Conservation (phyloP, 2,329 filamentous ascomycete species). For the Colletotrichum abscissum region DNA sequence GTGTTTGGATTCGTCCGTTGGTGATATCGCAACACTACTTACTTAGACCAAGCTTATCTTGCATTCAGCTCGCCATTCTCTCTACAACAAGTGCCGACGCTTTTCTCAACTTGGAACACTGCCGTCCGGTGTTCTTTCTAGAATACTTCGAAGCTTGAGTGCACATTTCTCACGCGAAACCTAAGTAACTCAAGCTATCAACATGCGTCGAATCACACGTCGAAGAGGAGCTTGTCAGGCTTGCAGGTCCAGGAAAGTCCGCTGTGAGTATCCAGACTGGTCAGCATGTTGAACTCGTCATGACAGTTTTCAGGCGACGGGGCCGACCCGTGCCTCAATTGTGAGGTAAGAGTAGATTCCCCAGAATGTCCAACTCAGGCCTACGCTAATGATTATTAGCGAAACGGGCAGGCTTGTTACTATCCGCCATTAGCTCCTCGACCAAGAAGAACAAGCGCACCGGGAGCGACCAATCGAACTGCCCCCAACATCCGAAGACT, state of each 20-base stretch:
- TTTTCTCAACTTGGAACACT: background rate
- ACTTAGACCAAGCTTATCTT: slow-evolving; percentile 14
- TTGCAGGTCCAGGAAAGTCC: slow-evolving; percentile 29
- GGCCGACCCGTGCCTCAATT: slow-evolving; percentile 27
- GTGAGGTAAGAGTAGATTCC: slow-evolving; percentile 2
- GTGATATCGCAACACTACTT: background rate
- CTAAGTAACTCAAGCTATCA: background rate
- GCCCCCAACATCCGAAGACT: background rate
- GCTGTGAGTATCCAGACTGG: slow-evolving; percentile 10
- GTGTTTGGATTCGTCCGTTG: background rate
- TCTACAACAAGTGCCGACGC: background rate
- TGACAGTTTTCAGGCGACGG: slow-evolving; percentile 23
- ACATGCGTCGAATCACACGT: slow-evolving; percentile 29
- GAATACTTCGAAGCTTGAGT: background rate
- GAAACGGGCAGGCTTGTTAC: slow-evolving; percentile 26
- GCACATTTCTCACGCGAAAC: background rate
- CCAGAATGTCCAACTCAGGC: background rate
- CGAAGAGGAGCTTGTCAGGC: slow-evolving; percentile 29
- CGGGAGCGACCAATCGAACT: background rate
- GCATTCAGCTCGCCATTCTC: background rate
- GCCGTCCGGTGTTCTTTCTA: background rate
- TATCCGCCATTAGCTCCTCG: slow-evolving; percentile 22
- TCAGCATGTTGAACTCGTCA: background rate
- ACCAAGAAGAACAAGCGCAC: slow-evolving; percentile 3
- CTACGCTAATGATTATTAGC: background rate